Base-by-base conservation (phyloP, 441 rosid species). In the Gossypium davidsonii region DNA sequence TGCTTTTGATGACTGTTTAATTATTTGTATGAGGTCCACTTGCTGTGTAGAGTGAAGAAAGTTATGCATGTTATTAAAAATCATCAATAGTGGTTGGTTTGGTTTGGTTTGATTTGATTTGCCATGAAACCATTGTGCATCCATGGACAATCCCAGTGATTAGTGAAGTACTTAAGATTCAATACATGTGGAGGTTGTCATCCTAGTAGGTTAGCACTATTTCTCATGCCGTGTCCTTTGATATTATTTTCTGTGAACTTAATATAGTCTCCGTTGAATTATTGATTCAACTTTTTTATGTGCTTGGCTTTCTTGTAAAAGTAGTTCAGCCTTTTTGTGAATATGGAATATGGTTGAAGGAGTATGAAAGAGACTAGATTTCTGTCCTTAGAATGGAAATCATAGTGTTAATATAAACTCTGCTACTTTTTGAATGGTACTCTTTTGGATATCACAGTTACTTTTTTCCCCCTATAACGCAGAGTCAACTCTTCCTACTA, bases 401-500 rank as follows among this genome's bases (percentile, higher is more conserved):
- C 8, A 15, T 63, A 17, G 26, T 66, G 64, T 10, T 10, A 42
- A 42, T 42, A 42, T 42, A 64, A 56, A 56, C 4, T 70, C 56
- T 25, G 64, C n/a, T 67, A 14, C 48, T 64, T 58, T 74, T 74
- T 17, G 20, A 18, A 53, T 51, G 18, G 39, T 62, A 62, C 46
- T 76, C 46, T 67, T 31, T 8, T 67, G 49, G 48, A 42, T 42
- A 42, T 42, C 48, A 42, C 10, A 42, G 48, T 64, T 70, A 12
- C 74, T 57, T 77, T 74, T 42, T 42, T 9, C 9, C 46, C 48
- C 48, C 64, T 75, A 77, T 37, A 78, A 64, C 78, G 37, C 73
- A 96, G 99, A 73, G 94, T 75, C 99, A 96, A 88, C 91, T 96
- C 64, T 96, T 93, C 82, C 98, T 88, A 74, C 77, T 96, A 87